phyloP scores from a whole-genome alignment of 805 yeast genomes.

The Wickerhamiella bombiphila region DNA sequence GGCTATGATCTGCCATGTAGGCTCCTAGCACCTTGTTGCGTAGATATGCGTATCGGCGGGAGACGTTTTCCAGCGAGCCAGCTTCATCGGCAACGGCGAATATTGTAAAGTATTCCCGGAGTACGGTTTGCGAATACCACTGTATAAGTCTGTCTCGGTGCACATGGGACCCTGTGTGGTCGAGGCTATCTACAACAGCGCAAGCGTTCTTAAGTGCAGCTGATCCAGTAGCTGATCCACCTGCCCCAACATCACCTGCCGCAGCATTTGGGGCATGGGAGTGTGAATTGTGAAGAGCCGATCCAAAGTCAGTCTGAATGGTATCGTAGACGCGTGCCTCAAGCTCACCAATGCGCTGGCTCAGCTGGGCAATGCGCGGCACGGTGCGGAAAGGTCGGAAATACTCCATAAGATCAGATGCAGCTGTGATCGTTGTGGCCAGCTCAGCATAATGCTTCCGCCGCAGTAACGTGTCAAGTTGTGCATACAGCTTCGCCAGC shows the following conservation, averaged over 20 bases:
- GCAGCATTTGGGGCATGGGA: too few relatives aligned
- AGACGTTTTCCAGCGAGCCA: conserved; percentile 77
- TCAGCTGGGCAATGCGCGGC: conserved; percentile 57
- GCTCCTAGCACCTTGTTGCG: conserved; percentile 46
- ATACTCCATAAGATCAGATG: conserved; percentile 52
- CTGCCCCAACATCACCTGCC: background rate
- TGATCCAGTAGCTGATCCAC: too few relatives aligned
- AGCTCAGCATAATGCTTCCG: conserved; percentile 40
- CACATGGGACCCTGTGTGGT: conserved; percentile 28
- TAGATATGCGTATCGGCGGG: conserved; percentile 69
- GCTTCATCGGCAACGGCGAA: conserved; percentile 82
- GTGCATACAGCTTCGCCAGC: conserved; percentile 60
- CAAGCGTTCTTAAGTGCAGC: conserved; percentile 38
- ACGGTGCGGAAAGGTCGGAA: conserved; percentile 74
- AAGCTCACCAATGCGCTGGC: conserved; percentile 42
- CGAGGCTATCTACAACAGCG: conserved; percentile 46
- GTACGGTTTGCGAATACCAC: conserved; percentile 58
- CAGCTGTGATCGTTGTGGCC: conserved; percentile 49
- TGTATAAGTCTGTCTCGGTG: conserved; percentile 45
- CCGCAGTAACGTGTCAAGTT: conserved; percentile 34
- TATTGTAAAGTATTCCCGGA: conserved; percentile 61
- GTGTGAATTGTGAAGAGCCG: too few relatives aligned
- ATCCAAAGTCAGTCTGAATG: conserved; percentile 54
- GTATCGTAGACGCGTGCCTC: conserved; percentile 52
- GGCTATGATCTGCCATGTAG: conserved; percentile 32